Evolutionary conservation across 2,329 filamentous ascomycete species (phyloP).

Genomic region (Ambrosiella beaveri): DNA sequence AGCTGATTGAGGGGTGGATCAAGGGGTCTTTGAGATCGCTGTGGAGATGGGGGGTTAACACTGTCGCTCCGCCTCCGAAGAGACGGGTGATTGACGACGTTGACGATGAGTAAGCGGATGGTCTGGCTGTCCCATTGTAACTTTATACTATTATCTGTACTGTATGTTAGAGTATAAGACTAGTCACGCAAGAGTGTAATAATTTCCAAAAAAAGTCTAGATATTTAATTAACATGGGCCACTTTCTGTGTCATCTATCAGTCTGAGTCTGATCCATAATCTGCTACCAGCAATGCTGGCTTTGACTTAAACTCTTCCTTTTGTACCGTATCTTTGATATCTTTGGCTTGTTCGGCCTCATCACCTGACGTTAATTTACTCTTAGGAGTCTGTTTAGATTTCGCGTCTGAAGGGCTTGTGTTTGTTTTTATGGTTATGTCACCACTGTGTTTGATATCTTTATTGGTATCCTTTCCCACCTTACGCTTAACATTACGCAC

Average conservation of each 20-base stretch:
- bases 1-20: conserved; percentile 53
- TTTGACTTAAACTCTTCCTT: conserved; percentile 9
- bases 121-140: neutral
- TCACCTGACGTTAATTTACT: neutral
- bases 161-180: neutral
- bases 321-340: neutral
- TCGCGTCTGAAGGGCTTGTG: neutral
- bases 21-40: conserved; percentile 40
- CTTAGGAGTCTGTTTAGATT: too few relatives aligned
- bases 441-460: neutral
- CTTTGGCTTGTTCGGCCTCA: neutral
- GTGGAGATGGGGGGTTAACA: conserved; percentile 32
- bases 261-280: conserved; percentile 32
- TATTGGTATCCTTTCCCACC: conserved; percentile 13
- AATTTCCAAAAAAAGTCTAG: neutral
- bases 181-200: neutral
- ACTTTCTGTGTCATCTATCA: neutral
- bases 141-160: conserved; percentile 12
- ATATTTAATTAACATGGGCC: too few relatives aligned
- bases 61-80: conserved; percentile 23
- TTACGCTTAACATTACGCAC: conserved; percentile 22
- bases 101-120: conserved; percentile 20
- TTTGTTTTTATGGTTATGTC: neutral
- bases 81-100: conserved; percentile 25
- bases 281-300: conserved; percentile 26